These are phyloP conservation scores for Psilocybe mexicana DNA, from an alignment of 1,284 basidiomycete genomes.

Conservation along the genomic window DNA sequence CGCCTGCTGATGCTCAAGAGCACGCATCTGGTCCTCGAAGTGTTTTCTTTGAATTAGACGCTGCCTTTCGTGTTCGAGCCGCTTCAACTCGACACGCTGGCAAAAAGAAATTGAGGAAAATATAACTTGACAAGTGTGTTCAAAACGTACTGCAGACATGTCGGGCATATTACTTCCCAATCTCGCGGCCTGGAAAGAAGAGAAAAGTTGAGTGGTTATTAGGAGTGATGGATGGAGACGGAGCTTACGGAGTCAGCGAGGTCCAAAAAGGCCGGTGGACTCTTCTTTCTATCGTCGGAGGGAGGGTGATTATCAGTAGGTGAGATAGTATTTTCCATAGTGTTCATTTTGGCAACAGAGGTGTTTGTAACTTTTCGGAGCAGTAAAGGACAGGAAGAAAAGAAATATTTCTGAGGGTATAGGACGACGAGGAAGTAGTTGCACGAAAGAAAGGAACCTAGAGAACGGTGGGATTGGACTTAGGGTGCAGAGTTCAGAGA, in stretches of 20 bases:
- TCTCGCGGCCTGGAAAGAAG: conserved; percentile 62
- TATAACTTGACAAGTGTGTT: conserved; percentile 1
- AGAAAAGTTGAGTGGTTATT: conserved; percentile 18
- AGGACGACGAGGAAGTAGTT: conserved; percentile 62
- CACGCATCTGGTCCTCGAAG: conserved; percentile 93
- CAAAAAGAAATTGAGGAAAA: neutral
- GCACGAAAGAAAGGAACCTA: conserved; percentile 65
- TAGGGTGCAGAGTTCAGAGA: conserved; percentile 15
- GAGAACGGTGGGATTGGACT: conserved; percentile 11
- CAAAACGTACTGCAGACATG: conserved; percentile 68
- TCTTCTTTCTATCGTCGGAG: conserved; percentile 74
- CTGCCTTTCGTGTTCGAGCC: conserved; percentile 88
- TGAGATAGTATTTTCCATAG: conserved; percentile 66
- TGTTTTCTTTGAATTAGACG: conserved; percentile 81
- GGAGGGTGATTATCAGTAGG: conserved; percentile 69
- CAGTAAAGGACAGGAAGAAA: conserved; percentile 59
- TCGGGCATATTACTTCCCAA: conserved; percentile 82
- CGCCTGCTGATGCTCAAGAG: conserved; percentile 88
- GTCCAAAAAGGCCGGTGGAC: conserved; percentile 86
- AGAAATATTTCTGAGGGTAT: conserved; percentile 47
- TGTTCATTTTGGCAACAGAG: conserved; percentile 61
- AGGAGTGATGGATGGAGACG: conserved; percentile 22
- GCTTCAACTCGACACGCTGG: conserved; percentile 88
- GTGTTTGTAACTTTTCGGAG: conserved; percentile 51
- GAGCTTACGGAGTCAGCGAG: conserved; percentile 82